Evolutionary conservation across 768 basidiomycete genomes (phyloP).

Genomic region (Auricularia cornea): DNA sequence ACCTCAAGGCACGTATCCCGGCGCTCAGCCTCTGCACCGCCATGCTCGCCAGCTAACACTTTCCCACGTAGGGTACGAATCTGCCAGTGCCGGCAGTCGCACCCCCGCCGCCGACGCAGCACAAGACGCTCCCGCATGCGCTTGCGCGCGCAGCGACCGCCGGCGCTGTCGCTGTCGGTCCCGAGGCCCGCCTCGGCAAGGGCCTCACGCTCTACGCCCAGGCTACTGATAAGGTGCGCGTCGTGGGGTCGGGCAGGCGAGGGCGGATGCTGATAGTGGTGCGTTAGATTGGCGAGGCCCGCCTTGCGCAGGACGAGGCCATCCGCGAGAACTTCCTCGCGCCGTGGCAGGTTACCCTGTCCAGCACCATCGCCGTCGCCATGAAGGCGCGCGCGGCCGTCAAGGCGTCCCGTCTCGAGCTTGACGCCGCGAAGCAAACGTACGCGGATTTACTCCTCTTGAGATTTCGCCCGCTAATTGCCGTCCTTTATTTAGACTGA

Average conservation of each 20-base stretch:
- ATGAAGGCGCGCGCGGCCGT: slow-evolving; percentile 89
- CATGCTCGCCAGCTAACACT: not conserved
- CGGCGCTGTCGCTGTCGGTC: slow-evolving; percentile 38
- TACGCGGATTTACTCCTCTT: slow-evolving; percentile 28
- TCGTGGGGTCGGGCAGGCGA: not conserved
- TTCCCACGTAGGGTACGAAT: slow-evolving; percentile 51
- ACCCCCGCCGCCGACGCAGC: slow-evolving; percentile 49
- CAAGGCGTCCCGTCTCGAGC: slow-evolving; percentile 67
- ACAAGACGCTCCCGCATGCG: slow-evolving; percentile 97
- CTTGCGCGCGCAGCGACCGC: slow-evolving; percentile 70
- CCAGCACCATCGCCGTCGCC: slow-evolving; percentile 76
- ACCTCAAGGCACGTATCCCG: slow-evolving; percentile 64
- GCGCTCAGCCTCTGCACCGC: too few species aligned
- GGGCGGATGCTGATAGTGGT: not conserved
- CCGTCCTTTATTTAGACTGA: slow-evolving; percentile 44
- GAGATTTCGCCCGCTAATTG: not conserved
- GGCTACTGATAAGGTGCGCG: slow-evolving; percentile 64
- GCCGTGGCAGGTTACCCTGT: slow-evolving; percentile 84
- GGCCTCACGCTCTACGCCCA: slow-evolving; percentile 71
- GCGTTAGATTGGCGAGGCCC: slow-evolving; percentile 51
- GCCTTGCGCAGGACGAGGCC: slow-evolving; percentile 69
- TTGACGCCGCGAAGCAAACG: slow-evolving; percentile 87
- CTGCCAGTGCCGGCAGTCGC: slow-evolving; percentile 65
- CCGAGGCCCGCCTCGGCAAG: slow-evolving; percentile 64
- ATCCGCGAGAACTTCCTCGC: slow-evolving; percentile 61